These are phyloP conservation scores for Colletotrichum sp. DNA, from an alignment of 2,329 filamentous ascomycete species.

Conservation along the genomic window DNA sequence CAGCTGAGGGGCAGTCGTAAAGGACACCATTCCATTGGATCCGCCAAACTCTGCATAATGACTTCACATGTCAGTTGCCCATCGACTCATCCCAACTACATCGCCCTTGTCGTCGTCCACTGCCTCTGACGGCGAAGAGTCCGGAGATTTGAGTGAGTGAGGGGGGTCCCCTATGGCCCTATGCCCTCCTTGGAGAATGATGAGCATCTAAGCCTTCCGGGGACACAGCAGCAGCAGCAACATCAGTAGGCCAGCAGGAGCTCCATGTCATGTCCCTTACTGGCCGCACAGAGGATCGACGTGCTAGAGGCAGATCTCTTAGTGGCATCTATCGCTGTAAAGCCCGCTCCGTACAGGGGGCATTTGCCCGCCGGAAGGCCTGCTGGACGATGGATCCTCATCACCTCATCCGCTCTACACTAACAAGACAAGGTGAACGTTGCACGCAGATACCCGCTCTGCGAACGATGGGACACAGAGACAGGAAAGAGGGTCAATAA, in stretches of 20 bases:
- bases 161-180: neutral
- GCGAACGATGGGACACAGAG: neutral
- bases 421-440: neutral
- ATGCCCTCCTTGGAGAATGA: neutral
- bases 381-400: neutral
- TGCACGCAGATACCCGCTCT: neutral
- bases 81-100: neutral
- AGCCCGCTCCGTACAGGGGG: neutral
- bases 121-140: neutral
- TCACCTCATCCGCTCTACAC: neutral
- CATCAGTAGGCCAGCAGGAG: neutral
- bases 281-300: conserved; percentile 6
- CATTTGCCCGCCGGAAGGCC: neutral
- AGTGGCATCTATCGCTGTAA: neutral
- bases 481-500: neutral
- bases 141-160: neutral
- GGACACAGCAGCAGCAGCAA: neutral
- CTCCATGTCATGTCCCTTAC: neutral
- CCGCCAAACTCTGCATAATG: neutral
- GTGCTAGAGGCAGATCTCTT: conserved; percentile 14
- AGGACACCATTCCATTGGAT: neutral
- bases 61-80: conserved; percentile 5
- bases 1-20: neutral
- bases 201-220: neutral
- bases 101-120: neutral